A percentile compares a stretch with the other conserved stretches of the same genome.
Evolutionary conservation across 139 green algal genomes (phyloP).

Genomic region (Astrephomene gubernaculifera): DNA sequence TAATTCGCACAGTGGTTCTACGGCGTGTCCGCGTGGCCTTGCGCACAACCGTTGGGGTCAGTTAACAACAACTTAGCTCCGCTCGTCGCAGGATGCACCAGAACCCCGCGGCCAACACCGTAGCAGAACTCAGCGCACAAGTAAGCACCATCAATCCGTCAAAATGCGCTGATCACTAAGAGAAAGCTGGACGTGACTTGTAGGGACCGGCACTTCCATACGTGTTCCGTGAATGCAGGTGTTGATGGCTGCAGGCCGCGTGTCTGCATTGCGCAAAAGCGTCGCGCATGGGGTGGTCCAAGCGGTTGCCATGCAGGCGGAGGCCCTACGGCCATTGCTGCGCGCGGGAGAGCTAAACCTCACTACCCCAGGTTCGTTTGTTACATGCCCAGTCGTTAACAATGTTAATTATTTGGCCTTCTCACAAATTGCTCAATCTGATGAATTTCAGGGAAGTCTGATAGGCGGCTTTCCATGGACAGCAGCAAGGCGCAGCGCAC

Average conservation of each 20-base stretch:
- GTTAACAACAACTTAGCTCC: no score
- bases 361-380: background rate
- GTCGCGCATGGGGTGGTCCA: background rate
- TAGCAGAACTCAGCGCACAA: background rate
- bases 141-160: no score
- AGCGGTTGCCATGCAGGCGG: background rate
- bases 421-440: background rate
- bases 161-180: no score
- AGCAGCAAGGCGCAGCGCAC: background rate
- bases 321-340: slow-evolving; percentile 7
- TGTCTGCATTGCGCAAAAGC: background rate
- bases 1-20: no score
- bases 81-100: no score
- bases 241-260: background rate
- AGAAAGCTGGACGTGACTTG: no score
- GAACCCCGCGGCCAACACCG: background rate
- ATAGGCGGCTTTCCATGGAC: slow-evolving; percentile 10
- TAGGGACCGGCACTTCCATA: no score
- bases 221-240: slow-evolving; percentile 9
- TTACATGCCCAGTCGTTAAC: no score
- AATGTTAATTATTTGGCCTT: background rate
- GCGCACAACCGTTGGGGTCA: no score
- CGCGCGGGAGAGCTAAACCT: background rate
- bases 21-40: no score
- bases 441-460: background rate